Conservation (phyloP, 768 basidiomycete genomes). For the Boletellus ananas region DNA sequence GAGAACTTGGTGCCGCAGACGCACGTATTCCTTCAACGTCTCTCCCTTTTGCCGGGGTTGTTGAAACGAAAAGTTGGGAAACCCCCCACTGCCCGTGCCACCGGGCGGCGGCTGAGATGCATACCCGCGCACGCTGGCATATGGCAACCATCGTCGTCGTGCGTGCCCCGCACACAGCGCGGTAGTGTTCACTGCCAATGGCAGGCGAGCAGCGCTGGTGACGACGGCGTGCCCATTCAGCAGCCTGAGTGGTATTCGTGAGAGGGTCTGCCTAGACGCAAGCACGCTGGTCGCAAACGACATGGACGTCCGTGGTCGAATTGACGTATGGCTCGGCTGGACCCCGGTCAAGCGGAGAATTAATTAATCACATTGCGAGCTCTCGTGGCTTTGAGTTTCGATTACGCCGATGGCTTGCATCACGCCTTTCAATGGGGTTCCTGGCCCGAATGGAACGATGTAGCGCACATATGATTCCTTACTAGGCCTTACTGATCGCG, state of each 20-base stretch:
- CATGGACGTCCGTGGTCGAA: constrained; percentile 3
- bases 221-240: constrained; percentile 18
- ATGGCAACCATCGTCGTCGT: not conserved
- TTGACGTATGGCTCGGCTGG: too few relatives aligned
- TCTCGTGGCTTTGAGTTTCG: too few relatives aligned
- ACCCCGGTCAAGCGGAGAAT: too few relatives aligned
- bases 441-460: too few relatives aligned
- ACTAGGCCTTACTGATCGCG: too few relatives aligned
- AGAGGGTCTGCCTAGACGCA: constrained; percentile 6
- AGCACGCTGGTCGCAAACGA: not conserved
- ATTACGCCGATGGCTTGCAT: too few relatives aligned
- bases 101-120: constrained; percentile 46
- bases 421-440: too few relatives aligned
- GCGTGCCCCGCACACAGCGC: not conserved
- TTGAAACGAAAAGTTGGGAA: constrained; percentile 56
- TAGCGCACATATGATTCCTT: too few relatives aligned
- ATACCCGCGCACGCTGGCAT: constrained; percentile 34
- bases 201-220: not conserved
- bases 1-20: constrained; percentile 22
- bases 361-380: too few relatives aligned
- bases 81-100: constrained; percentile 36
- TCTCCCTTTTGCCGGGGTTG: constrained; percentile 76
- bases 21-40: constrained; percentile 75
- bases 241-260: constrained; percentile 16
- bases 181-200: not conserved